A percentile compares a stretch with the other conserved stretches of the same genome.
Conservation (phyloP, 805 yeast genomes). For the Ogataea paraovalis region DNA sequence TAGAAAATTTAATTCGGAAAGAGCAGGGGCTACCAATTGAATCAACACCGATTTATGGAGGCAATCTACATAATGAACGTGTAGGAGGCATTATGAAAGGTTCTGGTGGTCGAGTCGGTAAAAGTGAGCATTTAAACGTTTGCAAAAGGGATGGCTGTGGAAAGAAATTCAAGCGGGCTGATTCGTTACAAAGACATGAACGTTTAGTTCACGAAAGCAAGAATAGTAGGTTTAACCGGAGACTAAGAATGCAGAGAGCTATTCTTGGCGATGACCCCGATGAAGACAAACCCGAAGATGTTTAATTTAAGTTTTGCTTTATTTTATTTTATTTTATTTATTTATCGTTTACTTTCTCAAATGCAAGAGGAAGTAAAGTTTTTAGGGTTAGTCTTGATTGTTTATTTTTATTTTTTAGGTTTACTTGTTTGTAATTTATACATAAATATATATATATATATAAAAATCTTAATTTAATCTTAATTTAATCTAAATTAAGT, state of each 20-base stretch:
- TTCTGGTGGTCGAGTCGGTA: not conserved
- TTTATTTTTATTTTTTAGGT: not conserved
- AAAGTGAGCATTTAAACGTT: conserved; percentile 10
- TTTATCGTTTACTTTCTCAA: no score
- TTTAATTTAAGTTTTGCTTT: no score
- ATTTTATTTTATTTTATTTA: no score
- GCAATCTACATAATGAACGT: not conserved
- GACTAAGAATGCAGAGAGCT: conserved; percentile 22
- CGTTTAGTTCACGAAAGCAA: conserved; percentile 47
- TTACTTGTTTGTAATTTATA: no score
- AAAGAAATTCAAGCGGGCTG: conserved; percentile 47
- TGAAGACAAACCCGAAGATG: conserved; percentile 3
- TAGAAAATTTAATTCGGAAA: conserved; percentile 10
- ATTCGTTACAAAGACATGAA: conserved; percentile 50
- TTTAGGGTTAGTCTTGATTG: no score
- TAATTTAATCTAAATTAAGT: no score
- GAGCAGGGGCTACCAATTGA: conserved; percentile 5
- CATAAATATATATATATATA: no score
- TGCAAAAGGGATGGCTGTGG: conserved; percentile 35
- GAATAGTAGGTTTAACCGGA: conserved; percentile 37
- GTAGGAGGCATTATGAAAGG: not conserved
- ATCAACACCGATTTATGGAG: not conserved
- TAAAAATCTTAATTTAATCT: no score
- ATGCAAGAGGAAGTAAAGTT: no score
- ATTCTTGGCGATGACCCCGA: conserved; percentile 8